Evolutionary conservation across 352 stramenopile genomes (phyloP), one percentile per base, ranked within the genome.

Genomic region (Aphanomyces stellatus): DNA sequence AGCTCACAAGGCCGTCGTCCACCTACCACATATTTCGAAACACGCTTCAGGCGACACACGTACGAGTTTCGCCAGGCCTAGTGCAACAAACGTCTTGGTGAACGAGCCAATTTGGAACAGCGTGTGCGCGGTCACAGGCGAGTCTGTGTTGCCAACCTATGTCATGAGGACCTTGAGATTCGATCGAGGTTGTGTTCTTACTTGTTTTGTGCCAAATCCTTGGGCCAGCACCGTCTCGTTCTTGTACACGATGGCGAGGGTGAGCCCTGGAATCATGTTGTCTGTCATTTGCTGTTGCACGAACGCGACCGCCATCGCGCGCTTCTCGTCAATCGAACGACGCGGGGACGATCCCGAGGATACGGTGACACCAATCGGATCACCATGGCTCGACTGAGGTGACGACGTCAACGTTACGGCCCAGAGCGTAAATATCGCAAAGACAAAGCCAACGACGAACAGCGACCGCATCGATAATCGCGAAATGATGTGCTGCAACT

Each of bases 21-120:
- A 81, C 74, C 64, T 25, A 24, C 31, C 17, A 57, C 25, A 49
- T 17, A 55, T 19, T 24, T 33, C 48, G 43, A 46, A 56, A n/a
- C n/a, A n/a, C n/a, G n/a, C n/a, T n/a, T n/a, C n/a, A n/a, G n/a
- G n/a, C n/a, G n/a, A n/a, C n/a, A n/a, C n/a, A n/a, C n/a, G 48
- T 31, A 81, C 75, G 27, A 81, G 35, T 37, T 72, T 28, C 3
- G 56, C 70, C 40, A 74, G 65, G 1, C 61, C 70, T 0, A 74
- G 51, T 4, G 73, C 74, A 37, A 88, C 74, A 53, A 88, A 85
- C 19, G 78, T 88, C 72, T 88, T 88, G 8, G 72, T 75, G 25
- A 86, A 75, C 1, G 80, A 88, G 8, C 80, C 80, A 55, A 88
- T 85, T 70, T 88, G 78, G 65, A 88, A 88, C 59, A 86, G 62